Percentiles rank a stretch among this genome's conserved stretches.
Evolutionary conservation across 2,329 filamentous ascomycete species (phyloP).

Genomic region (Alternaria infectoria): DNA sequence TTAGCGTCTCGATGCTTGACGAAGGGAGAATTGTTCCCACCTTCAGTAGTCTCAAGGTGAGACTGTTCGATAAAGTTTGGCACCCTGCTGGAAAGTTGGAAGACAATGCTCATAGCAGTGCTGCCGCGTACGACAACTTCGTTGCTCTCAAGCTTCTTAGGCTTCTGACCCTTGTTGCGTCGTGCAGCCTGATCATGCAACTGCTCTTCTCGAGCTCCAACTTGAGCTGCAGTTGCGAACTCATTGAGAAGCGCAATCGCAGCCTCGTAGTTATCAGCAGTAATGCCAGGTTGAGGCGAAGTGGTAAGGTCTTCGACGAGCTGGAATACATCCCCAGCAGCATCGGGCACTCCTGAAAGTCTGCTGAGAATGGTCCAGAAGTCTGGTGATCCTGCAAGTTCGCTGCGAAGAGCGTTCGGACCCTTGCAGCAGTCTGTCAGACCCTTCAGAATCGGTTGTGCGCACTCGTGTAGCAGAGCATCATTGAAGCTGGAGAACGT

Average conservation of each 20-base stretch:
- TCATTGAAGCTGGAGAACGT: conserved; percentile 87
- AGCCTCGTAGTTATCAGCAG: conserved; percentile 93
- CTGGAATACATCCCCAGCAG: conserved; percentile 80
- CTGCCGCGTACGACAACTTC: conserved; percentile 77
- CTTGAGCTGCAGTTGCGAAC: conserved; percentile 82
- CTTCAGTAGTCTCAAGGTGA: conserved; percentile 85
- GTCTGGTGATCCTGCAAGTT: conserved; percentile 94
- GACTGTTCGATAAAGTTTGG: conserved; percentile 90
- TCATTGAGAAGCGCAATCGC: conserved; percentile 84
- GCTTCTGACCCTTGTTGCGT: conserved; percentile 59
- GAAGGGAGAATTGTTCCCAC: conserved; percentile 52
- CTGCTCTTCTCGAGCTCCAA: conserved; percentile 74
- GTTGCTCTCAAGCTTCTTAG: conserved; percentile 65
- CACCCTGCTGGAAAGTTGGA: conserved; percentile 80
- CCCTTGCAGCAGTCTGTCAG: conserved; percentile 80
- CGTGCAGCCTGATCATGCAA: conserved; percentile 64
- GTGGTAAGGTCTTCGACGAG: conserved; percentile 80
- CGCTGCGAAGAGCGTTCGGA: conserved; percentile 79
- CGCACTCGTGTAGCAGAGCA: conserved; percentile 75
- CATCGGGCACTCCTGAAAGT: conserved; percentile 71
- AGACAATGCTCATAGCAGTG: conserved; percentile 81
- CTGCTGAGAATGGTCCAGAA: conserved; percentile 92
- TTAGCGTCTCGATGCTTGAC: neutral
- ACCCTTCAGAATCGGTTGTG: conserved; percentile 77
- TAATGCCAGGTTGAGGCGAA: conserved; percentile 77